Evolutionary conservation across 2,329 filamentous ascomycete species (phyloP).

Genomic region (Oidium heveae): DNA sequence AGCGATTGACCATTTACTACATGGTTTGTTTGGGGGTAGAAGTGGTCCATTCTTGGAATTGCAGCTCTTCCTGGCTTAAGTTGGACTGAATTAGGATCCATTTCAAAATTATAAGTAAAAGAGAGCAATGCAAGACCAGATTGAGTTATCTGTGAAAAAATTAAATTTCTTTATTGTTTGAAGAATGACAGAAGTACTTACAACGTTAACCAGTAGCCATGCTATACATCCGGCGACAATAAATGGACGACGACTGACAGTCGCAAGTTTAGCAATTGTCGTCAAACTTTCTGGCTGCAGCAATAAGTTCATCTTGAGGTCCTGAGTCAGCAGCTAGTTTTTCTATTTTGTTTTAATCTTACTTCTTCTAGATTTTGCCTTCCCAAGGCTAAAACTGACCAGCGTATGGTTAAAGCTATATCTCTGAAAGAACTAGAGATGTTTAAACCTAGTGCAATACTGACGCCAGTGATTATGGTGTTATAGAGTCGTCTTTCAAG

Average conservation of each 20-base stretch:
- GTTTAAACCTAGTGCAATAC: constrained; percentile 19
- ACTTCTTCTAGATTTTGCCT: constrained; percentile 18
- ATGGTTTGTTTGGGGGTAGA: constrained; percentile 12
- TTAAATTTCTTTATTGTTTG: background rate
- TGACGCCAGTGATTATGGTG: constrained; percentile 19
- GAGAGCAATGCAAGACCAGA: constrained; percentile 19
- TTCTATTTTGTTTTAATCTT: background rate
- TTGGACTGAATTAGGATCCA: constrained; percentile 14
- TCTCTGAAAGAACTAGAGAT: constrained; percentile 19
- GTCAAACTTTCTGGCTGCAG: constrained; percentile 14
- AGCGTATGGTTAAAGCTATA: constrained; percentile 20
- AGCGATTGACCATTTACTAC: constrained; percentile 3
- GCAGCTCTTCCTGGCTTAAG: constrained; percentile 15
- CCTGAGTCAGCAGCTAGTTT: background rate
- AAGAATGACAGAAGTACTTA: constrained; percentile 3
- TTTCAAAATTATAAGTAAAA: constrained; percentile 19
- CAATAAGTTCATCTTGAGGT: constrained; percentile 12
- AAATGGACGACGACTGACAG: constrained; percentile 9
- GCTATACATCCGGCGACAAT: constrained; percentile 10
- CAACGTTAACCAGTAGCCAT: constrained; percentile 15
- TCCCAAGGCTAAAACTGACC: constrained; percentile 19
- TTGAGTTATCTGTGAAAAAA: constrained; percentile 16
- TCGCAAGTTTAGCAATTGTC: constrained; percentile 11
- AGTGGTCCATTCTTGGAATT: constrained; percentile 16
- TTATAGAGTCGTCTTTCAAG: constrained; percentile 19